Evolutionary conservation across 805 yeast genomes (phyloP), one percentile per base, ranked within the genome.

Genomic region (Cyberlindnera sargentensis): DNA sequence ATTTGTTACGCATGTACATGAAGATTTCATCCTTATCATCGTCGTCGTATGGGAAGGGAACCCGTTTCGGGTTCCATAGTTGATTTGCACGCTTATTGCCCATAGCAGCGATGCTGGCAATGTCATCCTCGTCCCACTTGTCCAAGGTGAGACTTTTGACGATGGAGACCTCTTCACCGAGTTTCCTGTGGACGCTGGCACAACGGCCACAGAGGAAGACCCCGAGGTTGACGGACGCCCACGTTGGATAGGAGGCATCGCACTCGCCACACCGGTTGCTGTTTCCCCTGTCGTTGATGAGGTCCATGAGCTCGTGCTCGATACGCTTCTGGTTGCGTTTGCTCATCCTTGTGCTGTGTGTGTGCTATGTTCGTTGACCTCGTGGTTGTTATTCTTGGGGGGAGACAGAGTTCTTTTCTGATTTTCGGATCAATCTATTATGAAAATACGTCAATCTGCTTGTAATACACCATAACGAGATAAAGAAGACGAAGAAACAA

Each of bases 171-270:
- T 78, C 78, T 2, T 70, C 53, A 0, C 88, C 85, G 36, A 85
- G 67, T 44, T 75, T 74, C 47, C 87, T 69, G 62, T 87, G 95
- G 31, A 80, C 71, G 4, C 86, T 78, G 7, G 95, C 91, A 71
- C 95, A 87, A 50, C 93, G 68, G 11, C 93, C 93, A 66, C 95
- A 87, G 15, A 87, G 66, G 46, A 87, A 80, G 4, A 85, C 65
- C 27, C 95, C 95, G 36, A 85, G 53, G 39, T 54, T 54, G 34
- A 50, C 63, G 40, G 52, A 47, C 8, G 52, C 58, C 53, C 55
- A 52, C 1, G 53, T 85, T 7, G 95, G 93, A 60, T 73, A 80
- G 4, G 74, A 58, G 5, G 78, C 65, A 3, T 76, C 75, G 64
- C 95, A 86, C 58, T 86, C 95, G 32, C 89, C 95, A 62, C 95